phyloP scores from a whole-genome alignment of 192 early-diverging fungal genomes.

The Lobosporangium transversale region DNA sequence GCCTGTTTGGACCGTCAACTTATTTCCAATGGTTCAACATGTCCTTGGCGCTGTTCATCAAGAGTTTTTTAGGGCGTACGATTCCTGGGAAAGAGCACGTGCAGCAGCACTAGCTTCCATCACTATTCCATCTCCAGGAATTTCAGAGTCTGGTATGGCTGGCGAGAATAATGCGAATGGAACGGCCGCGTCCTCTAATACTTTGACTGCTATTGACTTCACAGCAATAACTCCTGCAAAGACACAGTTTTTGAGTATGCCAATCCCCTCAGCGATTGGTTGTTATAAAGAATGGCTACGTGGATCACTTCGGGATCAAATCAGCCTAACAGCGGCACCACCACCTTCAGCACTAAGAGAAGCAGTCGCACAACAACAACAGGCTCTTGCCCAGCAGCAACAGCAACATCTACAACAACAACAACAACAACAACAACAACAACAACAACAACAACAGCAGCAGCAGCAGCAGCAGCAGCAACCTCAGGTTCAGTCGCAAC shows the following conservation, averaged over 20 bases:
- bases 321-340: slow-evolving; percentile 19
- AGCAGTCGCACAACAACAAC: slow-evolving; percentile 26
- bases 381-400: slow-evolving; percentile 8
- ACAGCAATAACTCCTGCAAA: slow-evolving; percentile 37
- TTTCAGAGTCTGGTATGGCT: neutral
- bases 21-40: slow-evolving; percentile 72
- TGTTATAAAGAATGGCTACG: slow-evolving; percentile 63
- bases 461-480: slow-evolving; percentile 22
- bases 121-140: slow-evolving; percentile 1
- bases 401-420: slow-evolving; percentile 29
- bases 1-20: slow-evolving; percentile 70
- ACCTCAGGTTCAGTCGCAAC: neutral
- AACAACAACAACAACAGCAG: slow-evolving; percentile 18
- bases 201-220: slow-evolving; percentile 25
- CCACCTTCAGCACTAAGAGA: slow-evolving; percentile 13
- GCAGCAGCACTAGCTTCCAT: slow-evolving; percentile 44
- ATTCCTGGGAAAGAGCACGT: slow-evolving; percentile 61
- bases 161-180: neutral
- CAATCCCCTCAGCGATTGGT: slow-evolving; percentile 52
- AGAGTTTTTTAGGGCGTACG: slow-evolving; percentile 72
- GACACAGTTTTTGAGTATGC: slow-evolving; percentile 41
- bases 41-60: slow-evolving; percentile 63
- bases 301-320: slow-evolving; percentile 59
- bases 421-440: slow-evolving; percentile 24
- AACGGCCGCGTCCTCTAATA: neutral